These are phyloP conservation scores for Scedosporium dehoogii DNA, from an alignment of 2,329 filamentous ascomycete species.

Conservation along the genomic window DNA sequence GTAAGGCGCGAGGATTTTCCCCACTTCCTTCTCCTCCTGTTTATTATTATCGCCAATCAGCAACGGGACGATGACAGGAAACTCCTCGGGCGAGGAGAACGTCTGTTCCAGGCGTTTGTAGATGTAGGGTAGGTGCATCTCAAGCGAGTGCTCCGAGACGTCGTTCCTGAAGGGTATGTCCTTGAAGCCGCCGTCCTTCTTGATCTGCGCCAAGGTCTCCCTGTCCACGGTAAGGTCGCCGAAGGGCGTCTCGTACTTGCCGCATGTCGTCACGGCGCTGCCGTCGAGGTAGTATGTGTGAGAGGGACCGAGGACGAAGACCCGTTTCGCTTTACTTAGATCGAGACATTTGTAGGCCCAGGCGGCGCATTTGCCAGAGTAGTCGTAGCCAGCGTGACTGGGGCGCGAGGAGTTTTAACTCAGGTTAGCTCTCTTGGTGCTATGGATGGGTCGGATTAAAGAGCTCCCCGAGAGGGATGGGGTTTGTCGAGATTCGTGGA, in stretches of 20 bases:
- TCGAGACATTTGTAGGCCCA: constrained; percentile 92
- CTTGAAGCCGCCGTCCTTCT: constrained; percentile 21
- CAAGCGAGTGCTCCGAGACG: constrained; percentile 80
- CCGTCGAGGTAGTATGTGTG: constrained; percentile 75
- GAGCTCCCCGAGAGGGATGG: constrained; percentile 1
- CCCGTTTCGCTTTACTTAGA: constrained; percentile 68
- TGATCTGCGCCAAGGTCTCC: constrained; percentile 39
- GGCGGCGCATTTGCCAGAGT: constrained; percentile 84
- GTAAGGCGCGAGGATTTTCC: constrained; percentile 65
- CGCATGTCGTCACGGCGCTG: constrained; percentile 66
- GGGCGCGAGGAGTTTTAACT: background rate
- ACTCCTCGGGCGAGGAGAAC: constrained; percentile 37
- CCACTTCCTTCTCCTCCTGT: constrained; percentile 57
- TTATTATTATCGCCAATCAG: constrained; percentile 68
- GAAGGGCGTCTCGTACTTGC: constrained; percentile 62
- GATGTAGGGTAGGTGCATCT: constrained; percentile 94
- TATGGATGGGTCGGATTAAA: too few relatives aligned
- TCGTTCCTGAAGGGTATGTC: constrained; percentile 60
- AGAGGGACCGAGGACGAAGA: constrained; percentile 89
- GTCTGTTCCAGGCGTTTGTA: constrained; percentile 60
- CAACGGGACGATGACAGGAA: constrained; percentile 73
- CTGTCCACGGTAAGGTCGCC: constrained; percentile 60
- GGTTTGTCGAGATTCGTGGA: background rate
- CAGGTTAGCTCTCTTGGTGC: background rate
- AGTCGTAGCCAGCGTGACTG: constrained; percentile 88